Evolutionary conservation across 179 eudicot species (phyloP).

Genomic region (Beta lomatogona): DNA sequence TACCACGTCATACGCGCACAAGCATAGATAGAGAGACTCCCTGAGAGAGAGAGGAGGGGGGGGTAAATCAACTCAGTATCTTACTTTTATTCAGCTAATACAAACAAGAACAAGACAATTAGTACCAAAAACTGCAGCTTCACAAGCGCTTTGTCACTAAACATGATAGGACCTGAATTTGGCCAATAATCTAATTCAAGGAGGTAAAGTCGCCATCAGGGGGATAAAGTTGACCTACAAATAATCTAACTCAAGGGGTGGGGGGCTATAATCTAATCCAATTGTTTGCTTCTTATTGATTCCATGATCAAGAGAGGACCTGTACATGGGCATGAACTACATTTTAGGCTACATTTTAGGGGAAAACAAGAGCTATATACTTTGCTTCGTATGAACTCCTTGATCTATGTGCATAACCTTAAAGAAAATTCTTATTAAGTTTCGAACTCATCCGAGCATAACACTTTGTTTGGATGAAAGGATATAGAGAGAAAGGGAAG

Average conservation of each 20-base stretch:
- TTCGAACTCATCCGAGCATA: not conserved
- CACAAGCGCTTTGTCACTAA: not conserved
- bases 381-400: not conserved
- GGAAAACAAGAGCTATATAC: too few species aligned
- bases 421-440: not conserved
- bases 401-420: not conserved
- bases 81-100: not conserved
- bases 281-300: not conserved
- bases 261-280: too few species aligned
- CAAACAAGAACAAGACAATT: not conserved
- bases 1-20: too few species aligned
- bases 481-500: too few species aligned
- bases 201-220: not conserved
- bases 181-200: not conserved
- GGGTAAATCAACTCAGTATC: not conserved
- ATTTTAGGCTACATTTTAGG: not conserved
- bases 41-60: not conserved
- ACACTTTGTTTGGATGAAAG: too few species aligned
- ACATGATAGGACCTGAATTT: not conserved
- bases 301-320: too few species aligned
- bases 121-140: not conserved
- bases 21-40: not conserved
- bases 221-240: too few species aligned
- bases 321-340: not conserved
- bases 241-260: not conserved